Evolutionary conservation across 192 early-diverging fungal genomes (phyloP), one percentile per base, ranked within the genome.

Genomic region (Gigaspora rosea): DNA sequence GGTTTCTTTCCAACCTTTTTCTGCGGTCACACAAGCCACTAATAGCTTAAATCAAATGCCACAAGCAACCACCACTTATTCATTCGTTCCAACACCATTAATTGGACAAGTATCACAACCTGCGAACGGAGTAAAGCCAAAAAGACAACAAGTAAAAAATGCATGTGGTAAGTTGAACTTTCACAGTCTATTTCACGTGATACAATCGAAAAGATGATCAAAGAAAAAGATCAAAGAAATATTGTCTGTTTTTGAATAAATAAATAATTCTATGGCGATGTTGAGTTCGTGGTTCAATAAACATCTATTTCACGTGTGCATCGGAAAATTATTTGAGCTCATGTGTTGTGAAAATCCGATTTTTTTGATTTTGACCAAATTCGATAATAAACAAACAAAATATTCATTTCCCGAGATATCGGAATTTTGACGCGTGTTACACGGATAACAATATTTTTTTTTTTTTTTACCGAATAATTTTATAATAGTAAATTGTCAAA

Each of bases 111-210:
- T 33, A 3, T n/a, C 59, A 15, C 59, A 62, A 35, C 58, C 11
- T 61, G 11, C 10, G 27, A 13, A 58, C 27, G 16, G 75, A 0
- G 74, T 76, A 51, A 81, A 82, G 57, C 81, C 78, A 18, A 94
- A 93, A 71, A 87, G 94, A 70, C 86, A 88, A 47, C 95, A 96
- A 79, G 95, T 96, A 58, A 96, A 96, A 76, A 96, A 94, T 79
- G 95, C 95, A 10, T 96, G 95, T 86, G 91, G 91, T 92, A 87
- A 80, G 84, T 81, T 41, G 15, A 13, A 20, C 41, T 18, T 52
- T 46, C 35, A 20, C 46, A 0, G 27, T 32, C 33, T 32, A 61
- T 70, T 15, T 33, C 67, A 54, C 46, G 9, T 65, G 32, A 9
- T 33, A 22, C 61, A 10, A 9, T n/a, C 36, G 18, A 52, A 20